Conservation (phyloP, 176 grass and related monocot genomes). For the Olyra latifolia region DNA sequence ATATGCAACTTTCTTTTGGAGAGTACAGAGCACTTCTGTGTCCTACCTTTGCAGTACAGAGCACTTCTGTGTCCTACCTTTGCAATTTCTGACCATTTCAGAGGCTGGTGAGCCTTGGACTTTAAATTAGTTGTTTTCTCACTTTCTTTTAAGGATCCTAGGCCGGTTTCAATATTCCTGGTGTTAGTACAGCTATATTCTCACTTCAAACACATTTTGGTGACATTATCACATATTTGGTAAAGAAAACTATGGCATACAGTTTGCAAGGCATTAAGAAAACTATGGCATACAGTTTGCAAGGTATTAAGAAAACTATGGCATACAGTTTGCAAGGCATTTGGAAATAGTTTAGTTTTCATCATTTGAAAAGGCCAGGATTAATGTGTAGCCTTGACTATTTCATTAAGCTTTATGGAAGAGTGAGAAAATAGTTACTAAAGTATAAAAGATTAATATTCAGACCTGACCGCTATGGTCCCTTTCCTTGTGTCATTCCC, state of each 20-base stretch:
- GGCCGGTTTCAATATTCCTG: neutral
- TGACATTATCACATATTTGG: neutral
- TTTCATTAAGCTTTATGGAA: neutral
- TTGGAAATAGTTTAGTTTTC: neutral
- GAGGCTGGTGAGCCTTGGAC: neutral
- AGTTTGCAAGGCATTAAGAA: too few relatives aligned
- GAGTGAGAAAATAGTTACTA: neutral
- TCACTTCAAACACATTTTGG: neutral
- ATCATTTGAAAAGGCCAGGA: neutral
- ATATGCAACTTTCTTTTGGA: neutral
- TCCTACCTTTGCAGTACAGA: neutral
- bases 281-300: too few relatives aligned
- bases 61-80: neutral
- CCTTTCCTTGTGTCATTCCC: neutral
- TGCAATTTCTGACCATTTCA: neutral
- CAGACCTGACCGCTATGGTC: neutral
- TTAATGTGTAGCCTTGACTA: neutral
- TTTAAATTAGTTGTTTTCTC: neutral
- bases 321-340: neutral
- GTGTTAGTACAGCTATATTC: neutral
- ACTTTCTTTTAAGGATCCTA: neutral
- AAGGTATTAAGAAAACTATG: conserved; percentile 3
- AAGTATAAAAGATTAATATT: neutral
- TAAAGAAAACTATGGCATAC: too few relatives aligned
- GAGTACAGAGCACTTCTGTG: neutral